Conservation (phyloP, 768 basidiomycete genomes). For the Termitomyces sp. region DNA sequence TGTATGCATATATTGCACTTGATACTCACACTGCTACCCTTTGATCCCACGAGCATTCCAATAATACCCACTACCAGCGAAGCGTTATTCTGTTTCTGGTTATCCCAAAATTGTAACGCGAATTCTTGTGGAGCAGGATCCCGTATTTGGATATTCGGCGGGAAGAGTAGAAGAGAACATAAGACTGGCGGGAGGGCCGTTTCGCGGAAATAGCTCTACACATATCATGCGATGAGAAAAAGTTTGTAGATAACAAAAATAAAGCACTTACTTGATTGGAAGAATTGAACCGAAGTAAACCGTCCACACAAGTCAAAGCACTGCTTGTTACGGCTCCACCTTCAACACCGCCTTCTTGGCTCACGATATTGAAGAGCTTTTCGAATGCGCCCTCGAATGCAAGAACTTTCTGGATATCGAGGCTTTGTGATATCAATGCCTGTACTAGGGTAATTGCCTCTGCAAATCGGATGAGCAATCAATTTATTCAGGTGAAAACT, state of each 20-base stretch:
- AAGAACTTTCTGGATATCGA: conserved; percentile 94
- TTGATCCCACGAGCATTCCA: conserved; percentile 78
- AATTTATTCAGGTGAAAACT: not conserved
- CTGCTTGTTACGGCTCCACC: conserved; percentile 85
- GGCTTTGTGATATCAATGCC: conserved; percentile 76
- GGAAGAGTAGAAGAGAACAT: conserved; percentile 69
- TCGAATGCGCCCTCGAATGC: conserved; percentile 98
- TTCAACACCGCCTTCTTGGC: conserved; percentile 87
- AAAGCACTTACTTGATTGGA: conserved; percentile 80
- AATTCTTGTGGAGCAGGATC: conserved; percentile 80
- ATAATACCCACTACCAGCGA: conserved; percentile 79
- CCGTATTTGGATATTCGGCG: conserved; percentile 53
- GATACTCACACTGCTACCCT: conserved; percentile 56
- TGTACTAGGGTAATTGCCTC: conserved; percentile 86
- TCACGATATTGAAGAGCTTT: conserved; percentile 85
- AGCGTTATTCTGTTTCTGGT: conserved; percentile 82
- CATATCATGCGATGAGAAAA: not conserved
- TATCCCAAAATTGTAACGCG: conserved; percentile 94
- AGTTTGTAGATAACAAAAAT: not conserved
- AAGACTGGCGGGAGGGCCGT: conserved; percentile 69
- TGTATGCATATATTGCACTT: not conserved
- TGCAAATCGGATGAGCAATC: conserved; percentile 21
- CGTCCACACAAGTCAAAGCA: conserved; percentile 81
- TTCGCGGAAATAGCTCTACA: conserved; percentile 94
- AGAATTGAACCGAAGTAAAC: conserved; percentile 86